These are phyloP conservation scores for Pterocarpus santalinus DNA, from an alignment of 306 rosid species.

Conservation along the genomic window DNA sequence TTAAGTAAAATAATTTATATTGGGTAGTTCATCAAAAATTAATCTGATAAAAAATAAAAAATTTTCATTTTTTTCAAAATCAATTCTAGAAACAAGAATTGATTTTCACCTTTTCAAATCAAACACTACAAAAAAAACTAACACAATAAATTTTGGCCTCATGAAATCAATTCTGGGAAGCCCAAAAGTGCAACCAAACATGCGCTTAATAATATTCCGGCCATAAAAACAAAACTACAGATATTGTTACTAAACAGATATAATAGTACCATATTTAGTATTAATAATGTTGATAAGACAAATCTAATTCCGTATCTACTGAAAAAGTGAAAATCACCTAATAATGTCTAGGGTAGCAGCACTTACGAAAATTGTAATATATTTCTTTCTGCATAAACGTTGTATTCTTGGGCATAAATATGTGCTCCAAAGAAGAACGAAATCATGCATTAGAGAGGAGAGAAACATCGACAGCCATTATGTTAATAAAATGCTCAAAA, in stretches of 20 bases:
- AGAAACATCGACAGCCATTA: slow-evolving; percentile 2
- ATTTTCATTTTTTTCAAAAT: no score
- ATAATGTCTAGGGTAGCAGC: slow-evolving; percentile 4
- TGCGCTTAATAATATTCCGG: not conserved
- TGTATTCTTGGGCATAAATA: slow-evolving; percentile 6
- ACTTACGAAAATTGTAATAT: not conserved
- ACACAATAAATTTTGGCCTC: no score
- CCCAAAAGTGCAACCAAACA: no score
- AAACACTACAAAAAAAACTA: no score
- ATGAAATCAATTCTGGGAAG: no score
- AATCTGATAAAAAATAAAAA: no score
- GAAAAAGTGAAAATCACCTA: not conserved
- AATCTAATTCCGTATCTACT: not conserved
- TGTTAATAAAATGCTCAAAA: slow-evolving; percentile 24
- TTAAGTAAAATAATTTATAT: no score
- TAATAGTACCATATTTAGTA: not conserved
- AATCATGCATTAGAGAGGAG: slow-evolving; percentile 36
- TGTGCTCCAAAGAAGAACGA: slow-evolving; percentile 14
- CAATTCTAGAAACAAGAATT: no score
- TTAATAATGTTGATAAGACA: slow-evolving; percentile 23
- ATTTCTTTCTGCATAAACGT: not conserved
- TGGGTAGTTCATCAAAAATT: no score
- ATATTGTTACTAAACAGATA: slow-evolving; percentile 1
- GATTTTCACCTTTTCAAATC: no score
- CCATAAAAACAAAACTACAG: not conserved